These are phyloP conservation scores for Cystofilobasidium macerans DNA, from an alignment of 768 basidiomycete species.

Conservation along the genomic window DNA sequence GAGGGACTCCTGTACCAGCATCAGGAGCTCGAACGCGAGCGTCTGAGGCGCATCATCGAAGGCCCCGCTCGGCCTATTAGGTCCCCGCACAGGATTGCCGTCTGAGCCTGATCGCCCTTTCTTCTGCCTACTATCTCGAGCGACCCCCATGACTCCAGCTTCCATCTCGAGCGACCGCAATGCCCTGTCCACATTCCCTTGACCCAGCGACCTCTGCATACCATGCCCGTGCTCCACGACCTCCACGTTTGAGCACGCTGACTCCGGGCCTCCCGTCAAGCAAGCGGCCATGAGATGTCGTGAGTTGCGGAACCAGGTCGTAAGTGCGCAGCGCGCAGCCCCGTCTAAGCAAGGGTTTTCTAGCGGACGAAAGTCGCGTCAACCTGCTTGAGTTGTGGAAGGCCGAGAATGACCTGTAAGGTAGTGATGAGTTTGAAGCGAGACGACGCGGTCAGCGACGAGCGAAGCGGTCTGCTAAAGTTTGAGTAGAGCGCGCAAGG, in stretches of 20 bases:
- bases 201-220: too few species aligned
- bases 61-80: not conserved
- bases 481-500: not conserved
- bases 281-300: too few species aligned
- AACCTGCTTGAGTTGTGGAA: slow-evolving; percentile 83
- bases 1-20: not conserved
- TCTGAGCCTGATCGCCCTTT: too few species aligned
- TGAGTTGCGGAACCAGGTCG: too few species aligned
- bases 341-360: not conserved
- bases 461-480: not conserved
- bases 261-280: too few species aligned
- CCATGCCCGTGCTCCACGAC: too few species aligned
- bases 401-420: slow-evolving; percentile 55
- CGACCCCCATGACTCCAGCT: too few species aligned
- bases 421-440: not conserved
- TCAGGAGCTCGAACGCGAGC: slow-evolving; percentile 5
- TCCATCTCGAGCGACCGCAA: too few species aligned
- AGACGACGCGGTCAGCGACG: not conserved
- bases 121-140: too few species aligned
- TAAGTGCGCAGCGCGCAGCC: too few species aligned
- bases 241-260: too few species aligned
- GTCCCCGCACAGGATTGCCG: not conserved
- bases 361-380: slow-evolving; percentile 74
- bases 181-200: too few species aligned
- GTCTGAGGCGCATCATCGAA: not conserved